Evolutionary conservation across 768 basidiomycete genomes (phyloP).

Genomic region (Flagelloscypha sp.): DNA sequence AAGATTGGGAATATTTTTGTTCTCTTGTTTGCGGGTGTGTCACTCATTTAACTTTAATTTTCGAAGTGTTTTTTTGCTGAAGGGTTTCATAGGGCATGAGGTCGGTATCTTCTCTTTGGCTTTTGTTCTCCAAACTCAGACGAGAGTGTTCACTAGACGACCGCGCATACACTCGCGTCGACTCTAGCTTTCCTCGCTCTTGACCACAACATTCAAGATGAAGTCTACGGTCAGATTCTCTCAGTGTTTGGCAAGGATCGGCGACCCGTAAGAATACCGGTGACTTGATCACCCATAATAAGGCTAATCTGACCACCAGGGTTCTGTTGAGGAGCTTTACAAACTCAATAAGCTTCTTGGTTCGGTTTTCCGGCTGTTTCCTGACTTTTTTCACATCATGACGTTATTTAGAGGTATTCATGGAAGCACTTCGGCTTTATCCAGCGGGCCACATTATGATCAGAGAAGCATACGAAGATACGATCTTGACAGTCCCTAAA

Average conservation of each 20-base stretch:
- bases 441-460: conserved; percentile 34
- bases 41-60: neutral
- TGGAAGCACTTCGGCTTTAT: neutral
- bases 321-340: conserved; percentile 27
- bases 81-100: no score
- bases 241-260: conserved; percentile 25
- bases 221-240: conserved; percentile 37
- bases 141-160: conserved; percentile 50
- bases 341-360: conserved; percentile 35
- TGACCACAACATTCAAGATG: conserved; percentile 39
- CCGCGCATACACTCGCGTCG: conserved; percentile 39
- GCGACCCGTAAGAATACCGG: conserved; percentile 24
- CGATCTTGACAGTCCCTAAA: conserved; percentile 31
- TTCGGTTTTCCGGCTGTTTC: conserved; percentile 35
- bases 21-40: conserved; percentile 40
- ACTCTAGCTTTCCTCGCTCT: conserved; percentile 38
- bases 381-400: no score
- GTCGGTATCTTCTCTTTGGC: neutral
- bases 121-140: neutral
- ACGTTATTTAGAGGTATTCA: neutral
- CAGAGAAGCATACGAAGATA: conserved; percentile 36
- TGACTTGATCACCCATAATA: no score
- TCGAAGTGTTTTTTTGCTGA: no score
- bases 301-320: no score
- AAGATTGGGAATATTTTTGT: conserved; percentile 47